These are phyloP conservation scores for Pythium insidiosum DNA, from an alignment of 352 stramenopile genomes.

Conservation along the genomic window DNA sequence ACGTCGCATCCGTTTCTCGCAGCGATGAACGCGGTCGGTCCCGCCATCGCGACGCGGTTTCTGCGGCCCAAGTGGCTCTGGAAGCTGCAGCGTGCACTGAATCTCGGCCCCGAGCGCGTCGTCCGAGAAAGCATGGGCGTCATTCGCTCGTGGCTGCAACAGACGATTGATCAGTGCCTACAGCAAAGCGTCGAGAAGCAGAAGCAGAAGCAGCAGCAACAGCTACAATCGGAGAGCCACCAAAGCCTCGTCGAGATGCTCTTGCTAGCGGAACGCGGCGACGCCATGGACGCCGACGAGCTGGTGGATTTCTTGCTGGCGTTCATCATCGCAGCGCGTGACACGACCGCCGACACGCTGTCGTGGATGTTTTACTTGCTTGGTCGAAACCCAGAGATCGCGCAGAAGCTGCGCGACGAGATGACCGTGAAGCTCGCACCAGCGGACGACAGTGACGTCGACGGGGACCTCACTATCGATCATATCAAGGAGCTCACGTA, in stretches of 20 bases:
- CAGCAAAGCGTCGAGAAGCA: too few relatives aligned
- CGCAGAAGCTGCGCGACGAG: slow-evolving; percentile 36
- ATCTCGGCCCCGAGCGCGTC: slow-evolving; percentile 29
- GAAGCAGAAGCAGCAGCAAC: too few relatives aligned
- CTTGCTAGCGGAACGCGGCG: too few relatives aligned
- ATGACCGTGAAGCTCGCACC: slow-evolving; percentile 13
- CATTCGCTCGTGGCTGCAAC: slow-evolving; percentile 32
- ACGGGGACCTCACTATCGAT: slow-evolving; percentile 28
- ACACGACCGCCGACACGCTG: slow-evolving; percentile 65
- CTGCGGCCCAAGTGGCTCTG: slow-evolving; percentile 36
- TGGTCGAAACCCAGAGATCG: slow-evolving; percentile 43
- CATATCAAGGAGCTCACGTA: slow-evolving; percentile 48
- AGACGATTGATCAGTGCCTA: too few relatives aligned
- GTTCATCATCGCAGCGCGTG: slow-evolving; percentile 63
- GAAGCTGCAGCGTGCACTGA: slow-evolving; percentile 40
- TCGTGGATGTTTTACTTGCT: slow-evolving; percentile 70
- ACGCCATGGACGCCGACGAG: slow-evolving; percentile 30
- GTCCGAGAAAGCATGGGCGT: slow-evolving; percentile 19
- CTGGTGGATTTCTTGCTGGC: slow-evolving; percentile 61
- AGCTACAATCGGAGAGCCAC: too few relatives aligned
- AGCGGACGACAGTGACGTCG: slow-evolving; percentile 15
- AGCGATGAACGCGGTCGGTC: slow-evolving; percentile 24
- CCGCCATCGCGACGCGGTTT: slow-evolving; percentile 34
- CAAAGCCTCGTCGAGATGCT: slow-evolving; percentile 16
- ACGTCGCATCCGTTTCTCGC: slow-evolving; percentile 39